Percentiles rank a stretch among this genome's conserved stretches.
These are phyloP conservation scores for Trichoderma breve DNA, from an alignment of 2,329 filamentous ascomycete genomes.

Conservation along the genomic window DNA sequence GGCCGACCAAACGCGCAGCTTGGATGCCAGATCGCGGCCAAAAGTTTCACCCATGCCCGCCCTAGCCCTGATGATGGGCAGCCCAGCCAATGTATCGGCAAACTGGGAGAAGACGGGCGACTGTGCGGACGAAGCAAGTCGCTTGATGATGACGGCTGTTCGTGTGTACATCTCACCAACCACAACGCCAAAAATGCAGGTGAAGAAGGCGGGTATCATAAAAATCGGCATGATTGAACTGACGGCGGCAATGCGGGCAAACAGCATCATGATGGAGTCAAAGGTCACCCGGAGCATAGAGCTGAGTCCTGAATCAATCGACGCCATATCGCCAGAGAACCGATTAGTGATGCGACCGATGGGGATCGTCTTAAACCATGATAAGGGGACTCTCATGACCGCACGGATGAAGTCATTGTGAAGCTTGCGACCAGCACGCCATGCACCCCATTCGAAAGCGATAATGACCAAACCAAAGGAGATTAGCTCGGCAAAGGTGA, in stretches of 20 bases:
- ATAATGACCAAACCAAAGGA: slow-evolving; percentile 44
- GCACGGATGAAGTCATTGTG: slow-evolving; percentile 53
- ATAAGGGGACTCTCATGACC: slow-evolving; percentile 53
- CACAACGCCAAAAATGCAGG: slow-evolving; percentile 45
- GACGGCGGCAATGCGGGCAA: slow-evolving; percentile 48
- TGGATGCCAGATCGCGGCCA: slow-evolving; percentile 48
- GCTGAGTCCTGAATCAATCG: slow-evolving; percentile 50
- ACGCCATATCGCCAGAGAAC: slow-evolving; percentile 57
- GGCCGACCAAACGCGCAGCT: slow-evolving; percentile 46
- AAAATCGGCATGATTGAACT: slow-evolving; percentile 53
- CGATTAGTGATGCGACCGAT: slow-evolving; percentile 54
- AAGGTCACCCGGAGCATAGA: slow-evolving; percentile 44
- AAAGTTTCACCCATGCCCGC: slow-evolving; percentile 49
- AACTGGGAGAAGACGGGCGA: slow-evolving; percentile 59
- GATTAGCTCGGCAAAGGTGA: slow-evolving; percentile 44
- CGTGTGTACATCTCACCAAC: slow-evolving; percentile 52
- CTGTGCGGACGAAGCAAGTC: slow-evolving; percentile 45
- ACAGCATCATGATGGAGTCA: slow-evolving; percentile 42
- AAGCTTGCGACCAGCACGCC: slow-evolving; percentile 53
- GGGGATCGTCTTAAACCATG: slow-evolving; percentile 56
- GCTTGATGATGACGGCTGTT: slow-evolving; percentile 47
- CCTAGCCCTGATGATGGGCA: slow-evolving; percentile 52
- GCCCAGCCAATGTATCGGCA: slow-evolving; percentile 50
- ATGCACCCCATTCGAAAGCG: slow-evolving; percentile 54
- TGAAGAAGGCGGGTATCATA: slow-evolving; percentile 45